Evolutionary conservation across 2,329 filamentous ascomycete species (phyloP).

Genomic region (Ciborinia camelliae): DNA sequence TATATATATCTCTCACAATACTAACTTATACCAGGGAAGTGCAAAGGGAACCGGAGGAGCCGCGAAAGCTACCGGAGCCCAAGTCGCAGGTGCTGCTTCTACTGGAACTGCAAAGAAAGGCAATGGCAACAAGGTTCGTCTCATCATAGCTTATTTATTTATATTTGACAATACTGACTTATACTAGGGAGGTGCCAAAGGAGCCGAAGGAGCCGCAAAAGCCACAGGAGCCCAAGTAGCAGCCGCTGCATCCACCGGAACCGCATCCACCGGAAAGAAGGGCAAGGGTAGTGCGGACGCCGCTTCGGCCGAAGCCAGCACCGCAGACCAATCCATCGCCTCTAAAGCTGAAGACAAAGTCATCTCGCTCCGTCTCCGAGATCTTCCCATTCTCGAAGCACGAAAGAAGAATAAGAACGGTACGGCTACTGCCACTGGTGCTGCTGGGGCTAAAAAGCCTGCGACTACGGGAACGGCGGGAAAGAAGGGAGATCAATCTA

Average conservation of each 20-base stretch:
- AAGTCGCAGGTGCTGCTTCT: not conserved
- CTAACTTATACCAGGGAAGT: not conserved
- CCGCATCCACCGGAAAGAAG: slow-evolving; percentile 19
- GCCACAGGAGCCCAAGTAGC: not conserved
- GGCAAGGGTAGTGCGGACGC: slow-evolving; percentile 16
- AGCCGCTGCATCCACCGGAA: not conserved
- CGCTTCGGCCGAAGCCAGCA: not conserved
- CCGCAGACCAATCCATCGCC: slow-evolving; percentile 7
- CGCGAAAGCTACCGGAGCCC: not conserved
- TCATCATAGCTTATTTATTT: not conserved
- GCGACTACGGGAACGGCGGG: not conserved
- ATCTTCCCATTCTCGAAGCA: slow-evolving; percentile 23
- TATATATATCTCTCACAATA: not conserved
- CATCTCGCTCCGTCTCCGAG: slow-evolving; percentile 23
- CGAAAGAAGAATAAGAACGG: slow-evolving; percentile 27
- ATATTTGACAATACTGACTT: not conserved
- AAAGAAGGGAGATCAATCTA: not conserved
- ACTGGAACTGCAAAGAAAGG: slow-evolving; percentile 20
- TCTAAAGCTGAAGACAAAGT: slow-evolving; percentile 8
- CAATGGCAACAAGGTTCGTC: slow-evolving; percentile 16
- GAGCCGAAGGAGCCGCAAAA: not conserved
- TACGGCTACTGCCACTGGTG: slow-evolving; percentile 15
- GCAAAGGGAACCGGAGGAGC: not conserved
- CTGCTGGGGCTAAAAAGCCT: not conserved
- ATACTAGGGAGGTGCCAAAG: not conserved